phyloP scores from a whole-genome alignment of 2,329 filamentous ascomycete species.

The Septoria linicola region DNA sequence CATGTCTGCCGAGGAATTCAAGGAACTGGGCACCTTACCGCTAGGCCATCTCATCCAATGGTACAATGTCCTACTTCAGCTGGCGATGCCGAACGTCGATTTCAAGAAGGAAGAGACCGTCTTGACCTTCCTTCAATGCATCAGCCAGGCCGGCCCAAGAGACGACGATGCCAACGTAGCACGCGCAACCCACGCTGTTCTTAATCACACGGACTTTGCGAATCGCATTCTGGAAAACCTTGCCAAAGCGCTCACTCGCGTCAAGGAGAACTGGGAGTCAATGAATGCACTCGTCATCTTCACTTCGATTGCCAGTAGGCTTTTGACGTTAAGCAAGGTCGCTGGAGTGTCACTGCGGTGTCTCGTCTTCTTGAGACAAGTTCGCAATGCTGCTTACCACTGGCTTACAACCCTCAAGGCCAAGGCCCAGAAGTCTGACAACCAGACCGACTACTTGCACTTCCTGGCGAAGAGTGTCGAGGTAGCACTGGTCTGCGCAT shows the following conservation, averaged over 20 bases:
- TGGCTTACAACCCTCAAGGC: constrained; percentile 54
- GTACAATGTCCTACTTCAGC: constrained; percentile 50
- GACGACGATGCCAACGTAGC: constrained; percentile 27
- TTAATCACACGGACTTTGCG: constrained; percentile 43
- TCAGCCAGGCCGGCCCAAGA: constrained; percentile 52
- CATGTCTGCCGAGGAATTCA: constrained; percentile 54
- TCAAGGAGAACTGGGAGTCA: constrained; percentile 32
- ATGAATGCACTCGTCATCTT: constrained; percentile 27
- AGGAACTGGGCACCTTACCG: constrained; percentile 51
- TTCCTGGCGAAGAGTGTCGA: constrained; percentile 47
- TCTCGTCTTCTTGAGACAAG: constrained; percentile 38
- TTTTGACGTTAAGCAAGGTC: constrained; percentile 20
- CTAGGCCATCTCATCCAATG: constrained; percentile 50
- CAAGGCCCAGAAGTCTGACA: constrained; percentile 26
- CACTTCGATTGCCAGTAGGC: constrained; percentile 22
- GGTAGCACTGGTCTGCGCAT: constrained; percentile 57
- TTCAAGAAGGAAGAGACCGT: constrained; percentile 57
- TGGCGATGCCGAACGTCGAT: constrained; percentile 58
- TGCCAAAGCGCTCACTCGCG: constrained; percentile 12
- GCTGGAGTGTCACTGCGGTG: constrained; percentile 1
- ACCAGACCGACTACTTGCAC: constrained; percentile 35
- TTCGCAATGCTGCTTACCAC: constrained; percentile 45
- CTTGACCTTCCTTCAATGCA: constrained; percentile 53
- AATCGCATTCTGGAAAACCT: constrained; percentile 16
- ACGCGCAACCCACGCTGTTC: constrained; percentile 51